These are phyloP conservation scores for Botryosphaeria dothidea DNA, from an alignment of 2,329 filamentous ascomycete species.

Conservation along the genomic window DNA sequence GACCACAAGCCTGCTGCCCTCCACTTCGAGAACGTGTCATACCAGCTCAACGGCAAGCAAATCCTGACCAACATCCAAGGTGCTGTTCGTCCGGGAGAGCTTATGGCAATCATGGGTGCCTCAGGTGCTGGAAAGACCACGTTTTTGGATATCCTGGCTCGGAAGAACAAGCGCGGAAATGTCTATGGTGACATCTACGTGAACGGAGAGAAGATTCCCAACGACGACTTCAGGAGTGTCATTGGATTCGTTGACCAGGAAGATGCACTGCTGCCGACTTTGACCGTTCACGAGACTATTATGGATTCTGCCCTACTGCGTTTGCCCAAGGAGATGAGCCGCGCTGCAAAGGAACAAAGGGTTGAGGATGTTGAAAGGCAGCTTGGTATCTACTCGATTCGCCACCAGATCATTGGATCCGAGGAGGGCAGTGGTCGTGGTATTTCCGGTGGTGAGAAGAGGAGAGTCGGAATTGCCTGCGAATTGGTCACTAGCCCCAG, in stretches of 20 bases:
- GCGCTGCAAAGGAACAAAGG: slow-evolving; percentile 81
- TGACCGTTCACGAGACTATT: slow-evolving; percentile 98
- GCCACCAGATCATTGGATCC: slow-evolving; percentile 91
- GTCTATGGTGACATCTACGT: slow-evolving; percentile 82
- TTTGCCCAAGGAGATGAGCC: slow-evolving; percentile 89
- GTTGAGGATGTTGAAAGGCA: slow-evolving; percentile 94
- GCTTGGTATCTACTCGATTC: slow-evolving; percentile 90
- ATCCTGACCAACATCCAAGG: slow-evolving; percentile 82
- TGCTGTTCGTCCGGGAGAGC: slow-evolving; percentile 89
- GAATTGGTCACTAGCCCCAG: slow-evolving; percentile 96
- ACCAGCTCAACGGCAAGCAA: slow-evolving; percentile 81
- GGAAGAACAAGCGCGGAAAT: slow-evolving; percentile 91
- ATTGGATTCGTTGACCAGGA: slow-evolving; percentile 98
- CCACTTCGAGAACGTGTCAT: slow-evolving; percentile 85
- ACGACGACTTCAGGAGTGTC: slow-evolving; percentile 84
- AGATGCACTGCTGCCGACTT: slow-evolving; percentile 91
- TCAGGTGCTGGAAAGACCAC: slow-evolving; percentile 97
- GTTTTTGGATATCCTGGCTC: slow-evolving; percentile 91
- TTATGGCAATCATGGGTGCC: slow-evolving; percentile 96
- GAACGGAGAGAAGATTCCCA: slow-evolving; percentile 86
- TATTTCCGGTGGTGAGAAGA: slow-evolving; percentile 95
- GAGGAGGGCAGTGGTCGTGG: slow-evolving; percentile 93
- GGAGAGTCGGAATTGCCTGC: slow-evolving; percentile 94
- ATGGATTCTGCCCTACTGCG: slow-evolving; percentile 89
- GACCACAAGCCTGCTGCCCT: slow-evolving; percentile 90